phyloP scores from a whole-genome alignment of 1,139 yeast genomes.

The Saccharomyces uvarum region DNA sequence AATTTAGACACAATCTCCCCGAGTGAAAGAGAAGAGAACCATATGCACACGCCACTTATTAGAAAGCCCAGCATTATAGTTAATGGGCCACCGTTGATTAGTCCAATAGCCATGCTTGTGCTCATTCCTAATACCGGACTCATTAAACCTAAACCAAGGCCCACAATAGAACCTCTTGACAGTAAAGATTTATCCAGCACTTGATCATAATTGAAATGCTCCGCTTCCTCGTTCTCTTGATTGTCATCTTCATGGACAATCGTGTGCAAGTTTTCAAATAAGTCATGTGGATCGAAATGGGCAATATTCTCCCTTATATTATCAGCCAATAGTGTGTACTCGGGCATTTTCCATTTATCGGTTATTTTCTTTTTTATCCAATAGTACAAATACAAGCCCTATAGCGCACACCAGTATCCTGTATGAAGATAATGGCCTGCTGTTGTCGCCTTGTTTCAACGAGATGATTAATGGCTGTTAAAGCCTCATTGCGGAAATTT shows the following conservation, averaged over 20 bases:
- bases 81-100: conserved; percentile 66
- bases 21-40: conserved; percentile 56
- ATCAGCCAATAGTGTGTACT: conserved; percentile 19
- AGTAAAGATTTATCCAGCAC: conserved; percentile 58
- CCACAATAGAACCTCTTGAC: conserved; percentile 55
- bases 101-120: conserved; percentile 59
- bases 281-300: conserved; percentile 18
- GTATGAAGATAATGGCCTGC: neutral
- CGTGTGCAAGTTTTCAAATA: conserved; percentile 27
- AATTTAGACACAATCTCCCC: conserved; percentile 68
- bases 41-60: conserved; percentile 51
- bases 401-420: neutral
- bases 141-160: conserved; percentile 69
- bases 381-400: neutral
- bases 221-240: conserved; percentile 49
- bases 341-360: conserved; percentile 14
- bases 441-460: neutral
- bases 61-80: conserved; percentile 68
- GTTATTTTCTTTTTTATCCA: neutral
- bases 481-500: conserved; percentile 1
- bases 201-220: conserved; percentile 65
- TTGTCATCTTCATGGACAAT: conserved; percentile 23
- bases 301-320: conserved; percentile 20
- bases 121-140: conserved; percentile 73
- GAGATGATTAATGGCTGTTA: neutral